Evolutionary conservation across 495 filamentous ascomycete species (phyloP), one percentile per base, ranked within the genome.

Genomic region (Amniculicola lignicola): DNA sequence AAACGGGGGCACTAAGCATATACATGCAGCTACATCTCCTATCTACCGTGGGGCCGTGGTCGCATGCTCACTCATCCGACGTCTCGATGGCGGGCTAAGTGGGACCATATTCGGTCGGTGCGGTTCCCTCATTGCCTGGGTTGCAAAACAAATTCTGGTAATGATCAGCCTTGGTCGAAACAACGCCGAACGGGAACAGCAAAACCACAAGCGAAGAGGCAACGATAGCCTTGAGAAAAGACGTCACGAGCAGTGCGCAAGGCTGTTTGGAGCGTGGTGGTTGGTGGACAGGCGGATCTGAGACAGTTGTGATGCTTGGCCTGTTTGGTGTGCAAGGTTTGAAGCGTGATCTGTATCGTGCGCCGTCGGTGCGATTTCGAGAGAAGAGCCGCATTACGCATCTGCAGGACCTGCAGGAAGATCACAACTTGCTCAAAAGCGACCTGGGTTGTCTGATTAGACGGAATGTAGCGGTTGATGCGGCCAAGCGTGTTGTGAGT

Each of bases 61-160:
- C 16, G 29, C 19, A 10, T 21, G 16, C 43, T 49, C 45, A 14
- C 37, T 49, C 45, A 35, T 14, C 45, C 21, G 21, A 14, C 29
- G 45, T 46, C 43, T 49, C 45, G 18, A 37, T 29, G 15, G 4
- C 41, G 16, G 12, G 9, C 22, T 25, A 22, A 10, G 18, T 14
- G 23, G 45, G 45, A 28, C 21, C 16, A 5, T 10, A 21, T 6
- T 18, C 9, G 37, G 37, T 44, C 7, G 9, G 41, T 7, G 16
- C 22, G 21, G 6, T 22, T 23, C 22, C 41, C 41, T 22, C 4
- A 28, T 23, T 21, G 12, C 18, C 45, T 16, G 5, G 28, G 37
- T 27, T 12, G 14, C 29, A 3, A 49, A 36, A 49, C 45, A 28
- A 49, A 46, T 37, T 37, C 37, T 10, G 15, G 45, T 29, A 27